These are phyloP conservation scores for Mucor indicus DNA, from an alignment of 371 early-diverging fungal species.

Conservation along the genomic window DNA sequence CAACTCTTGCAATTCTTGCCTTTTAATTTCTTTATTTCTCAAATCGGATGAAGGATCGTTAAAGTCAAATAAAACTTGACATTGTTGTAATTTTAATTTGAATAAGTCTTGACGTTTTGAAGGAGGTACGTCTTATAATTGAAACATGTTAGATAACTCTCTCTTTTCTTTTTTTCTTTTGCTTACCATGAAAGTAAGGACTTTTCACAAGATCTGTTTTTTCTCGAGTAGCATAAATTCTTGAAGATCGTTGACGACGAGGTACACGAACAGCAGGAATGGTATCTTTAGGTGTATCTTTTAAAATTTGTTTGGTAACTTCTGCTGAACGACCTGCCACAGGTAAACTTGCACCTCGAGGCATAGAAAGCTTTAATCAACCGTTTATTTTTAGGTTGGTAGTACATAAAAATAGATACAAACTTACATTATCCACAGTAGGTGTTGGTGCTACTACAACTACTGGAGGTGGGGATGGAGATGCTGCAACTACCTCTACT, in stretches of 20 bases:
- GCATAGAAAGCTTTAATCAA: conserved; percentile 2
- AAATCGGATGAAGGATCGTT: conserved; percentile 83
- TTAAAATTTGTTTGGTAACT: conserved; percentile 22
- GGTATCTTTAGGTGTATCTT: conserved; percentile 71
- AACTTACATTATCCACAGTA: conserved; percentile 6
- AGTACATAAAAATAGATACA: conserved; percentile 7
- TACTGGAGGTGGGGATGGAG: not conserved
- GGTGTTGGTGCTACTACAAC: not conserved
- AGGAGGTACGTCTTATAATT: conserved; percentile 67
- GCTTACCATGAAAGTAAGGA: conserved; percentile 73
- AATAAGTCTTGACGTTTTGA: conserved; percentile 80
- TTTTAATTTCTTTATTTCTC: conserved; percentile 93
- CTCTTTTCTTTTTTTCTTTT: not conserved
- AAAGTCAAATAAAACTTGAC: conserved; percentile 92
- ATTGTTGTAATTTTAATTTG: conserved; percentile 85
- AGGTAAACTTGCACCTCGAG: conserved; percentile 12
- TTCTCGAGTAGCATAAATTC: conserved; percentile 71
- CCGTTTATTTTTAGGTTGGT: not conserved
- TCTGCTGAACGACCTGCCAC: conserved; percentile 23
- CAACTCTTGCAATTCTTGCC: conserved; percentile 86
- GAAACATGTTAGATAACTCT: not conserved
- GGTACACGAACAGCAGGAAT: conserved; percentile 81
- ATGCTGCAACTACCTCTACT: not conserved
- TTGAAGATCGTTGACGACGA: conserved; percentile 81
- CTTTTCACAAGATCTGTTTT: conserved; percentile 74